These are phyloP conservation scores for Coffea humblotiana DNA, from an alignment of 305 asterid genomes.

Conservation along the genomic window DNA sequence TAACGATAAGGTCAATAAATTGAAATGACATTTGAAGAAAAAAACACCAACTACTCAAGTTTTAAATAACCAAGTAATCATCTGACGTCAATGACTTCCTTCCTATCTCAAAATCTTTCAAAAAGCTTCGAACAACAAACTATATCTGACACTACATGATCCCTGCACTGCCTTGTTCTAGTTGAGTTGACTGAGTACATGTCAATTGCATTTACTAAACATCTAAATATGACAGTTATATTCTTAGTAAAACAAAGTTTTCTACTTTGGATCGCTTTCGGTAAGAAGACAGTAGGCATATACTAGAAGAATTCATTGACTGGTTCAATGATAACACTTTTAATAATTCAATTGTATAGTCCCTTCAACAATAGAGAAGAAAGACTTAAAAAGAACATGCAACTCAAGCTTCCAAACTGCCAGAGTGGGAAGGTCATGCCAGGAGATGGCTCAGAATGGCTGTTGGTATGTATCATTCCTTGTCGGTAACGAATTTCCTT, in stretches of 20 bases:
- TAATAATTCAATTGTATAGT: background rate
- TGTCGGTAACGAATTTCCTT: no score
- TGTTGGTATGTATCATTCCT: slow-evolving; percentile 5
- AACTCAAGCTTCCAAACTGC: background rate
- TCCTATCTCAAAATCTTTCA: background rate
- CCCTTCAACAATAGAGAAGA: background rate
- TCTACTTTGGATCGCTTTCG: slow-evolving; percentile 2
- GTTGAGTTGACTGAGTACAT: background rate
- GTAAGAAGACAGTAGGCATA: background rate
- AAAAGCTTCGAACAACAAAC: background rate
- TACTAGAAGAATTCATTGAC: background rate
- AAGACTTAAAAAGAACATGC: background rate
- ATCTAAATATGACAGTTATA: background rate
- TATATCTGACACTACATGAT: background rate
- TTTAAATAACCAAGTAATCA: background rate
- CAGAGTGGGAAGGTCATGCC: slow-evolving; percentile 8
- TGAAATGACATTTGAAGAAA: background rate
- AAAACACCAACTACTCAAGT: background rate
- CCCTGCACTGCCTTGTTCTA: background rate
- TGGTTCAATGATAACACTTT: background rate
- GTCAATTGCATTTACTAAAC: background rate
- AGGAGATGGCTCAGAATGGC: slow-evolving; percentile 14
- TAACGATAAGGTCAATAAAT: background rate
- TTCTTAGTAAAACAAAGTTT: background rate
- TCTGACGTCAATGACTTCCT: background rate